These are phyloP conservation scores for Aspergillus japonicus DNA, from an alignment of 2,329 filamentous ascomycete species.

Conservation along the genomic window DNA sequence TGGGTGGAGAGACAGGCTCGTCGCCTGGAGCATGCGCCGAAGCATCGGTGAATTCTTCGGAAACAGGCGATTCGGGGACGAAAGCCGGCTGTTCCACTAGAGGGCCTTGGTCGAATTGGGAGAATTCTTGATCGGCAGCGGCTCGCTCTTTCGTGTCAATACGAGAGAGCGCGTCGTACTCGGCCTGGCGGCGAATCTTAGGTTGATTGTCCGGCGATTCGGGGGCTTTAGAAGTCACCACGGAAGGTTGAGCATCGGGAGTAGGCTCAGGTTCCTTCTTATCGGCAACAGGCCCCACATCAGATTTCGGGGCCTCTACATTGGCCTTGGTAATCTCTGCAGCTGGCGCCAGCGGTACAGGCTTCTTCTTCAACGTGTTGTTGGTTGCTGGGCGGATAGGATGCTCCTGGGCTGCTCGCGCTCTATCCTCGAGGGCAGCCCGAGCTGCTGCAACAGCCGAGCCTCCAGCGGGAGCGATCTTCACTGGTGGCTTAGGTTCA, in stretches of 20 bases:
- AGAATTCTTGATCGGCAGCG: slow-evolving; percentile 53
- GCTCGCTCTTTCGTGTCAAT: slow-evolving; percentile 54
- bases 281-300: slow-evolving; percentile 2
- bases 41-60: slow-evolving; percentile 15
- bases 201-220: slow-evolving; percentile 35
- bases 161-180: slow-evolving; percentile 58
- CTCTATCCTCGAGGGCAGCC: slow-evolving; percentile 42
- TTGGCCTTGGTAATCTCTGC: slow-evolving; percentile 8
- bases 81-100: slow-evolving; percentile 84
- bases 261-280: slow-evolving; percentile 21
- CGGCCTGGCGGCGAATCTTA: slow-evolving; percentile 50
- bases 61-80: slow-evolving; percentile 52
- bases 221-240: slow-evolving; percentile 21
- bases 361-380: slow-evolving; percentile 37
- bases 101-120: slow-evolving; percentile 83
- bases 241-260: background rate
- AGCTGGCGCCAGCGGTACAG: slow-evolving; percentile 21
- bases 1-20: slow-evolving; percentile 6
- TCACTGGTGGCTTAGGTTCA: slow-evolving; percentile 29
- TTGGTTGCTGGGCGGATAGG: slow-evolving; percentile 23
- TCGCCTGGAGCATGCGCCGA: slow-evolving; percentile 6
- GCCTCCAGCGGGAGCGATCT: slow-evolving; percentile 32
- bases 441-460: slow-evolving; percentile 45
- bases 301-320: slow-evolving; percentile 11
- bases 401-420: slow-evolving; percentile 34